Evolutionary conservation across 2,329 filamentous ascomycete genomes (phyloP), one percentile per base, ranked within the genome.

Genomic region (Diaporthe citriasiana): DNA sequence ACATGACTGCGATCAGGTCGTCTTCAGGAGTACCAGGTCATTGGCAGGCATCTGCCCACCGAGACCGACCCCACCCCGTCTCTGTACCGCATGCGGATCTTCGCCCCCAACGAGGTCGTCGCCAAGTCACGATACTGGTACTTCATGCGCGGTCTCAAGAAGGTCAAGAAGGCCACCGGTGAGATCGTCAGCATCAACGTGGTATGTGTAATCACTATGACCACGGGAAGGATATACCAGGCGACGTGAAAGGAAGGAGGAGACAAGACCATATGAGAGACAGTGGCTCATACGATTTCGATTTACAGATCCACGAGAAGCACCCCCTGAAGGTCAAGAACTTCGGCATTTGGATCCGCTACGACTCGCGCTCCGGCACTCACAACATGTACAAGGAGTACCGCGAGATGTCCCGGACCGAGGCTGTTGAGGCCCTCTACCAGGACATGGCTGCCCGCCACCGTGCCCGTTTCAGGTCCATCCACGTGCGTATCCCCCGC

Each of bases 351-450:
- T 99, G 97, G 97, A 93, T 99, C 89, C 95, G 97, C 86, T 99
- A 99, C 91, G 96, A 99, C 90, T 99, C 97, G 78, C 96, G 97
- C 88, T 98, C 97, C 83, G 97, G 97, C 83, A 99, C 97, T 83
- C 97, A 99, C 95, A 99, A 99, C 94, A 99, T 99, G 97, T 99
- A 99, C 95, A 98, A 98, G 93, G 97, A 99, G 93, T 98, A 98
- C 94, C 94, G 97, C 86, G 97, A 98, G 92, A 94, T 98, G 92
- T 96, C 94, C 85, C 92, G 97, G 88, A 94, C 93, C 84, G 96
- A 97, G 81, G 97, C 97, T 80, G 96, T 98, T 83, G 94, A 98
- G 89, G 89, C 96, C 81, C 92, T 99, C 85, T 99, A 99, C 93
- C 94, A 97, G 89, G 97, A 99, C 90, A 98, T 99, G 97, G 95